phyloP scores from a whole-genome alignment of 2,329 filamentous ascomycete genomes.

The Paramyrothecium sp. region DNA sequence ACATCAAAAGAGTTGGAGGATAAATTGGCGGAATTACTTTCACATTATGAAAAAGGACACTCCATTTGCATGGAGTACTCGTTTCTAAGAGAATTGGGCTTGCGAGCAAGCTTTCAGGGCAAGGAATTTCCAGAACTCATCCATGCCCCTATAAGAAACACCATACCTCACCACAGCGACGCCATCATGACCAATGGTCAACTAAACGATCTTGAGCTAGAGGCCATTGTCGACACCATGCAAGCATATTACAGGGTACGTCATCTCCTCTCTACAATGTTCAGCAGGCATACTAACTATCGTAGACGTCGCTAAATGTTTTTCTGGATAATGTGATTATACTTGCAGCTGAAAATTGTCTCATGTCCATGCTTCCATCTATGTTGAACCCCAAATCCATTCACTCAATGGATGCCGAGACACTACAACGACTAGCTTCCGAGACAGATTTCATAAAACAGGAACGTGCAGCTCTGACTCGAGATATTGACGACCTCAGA shows the following conservation, averaged over 20 bases:
- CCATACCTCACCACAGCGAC: background rate
- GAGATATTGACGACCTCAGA: background rate
- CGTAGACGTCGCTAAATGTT: conserved; percentile 37
- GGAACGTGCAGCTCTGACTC: conserved; percentile 27
- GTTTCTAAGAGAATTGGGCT: conserved; percentile 19
- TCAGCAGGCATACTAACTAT: background rate
- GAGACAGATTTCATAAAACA: conserved; percentile 25
- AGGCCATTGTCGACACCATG: conserved; percentile 42
- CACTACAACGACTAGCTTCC: conserved; percentile 23
- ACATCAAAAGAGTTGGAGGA: conserved; percentile 21
- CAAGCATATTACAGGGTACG: conserved; percentile 41
- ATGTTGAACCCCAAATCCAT: conserved; percentile 40
- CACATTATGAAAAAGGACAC: conserved; percentile 31
- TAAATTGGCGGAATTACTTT: conserved; percentile 39
- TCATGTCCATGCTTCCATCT: conserved; percentile 36
- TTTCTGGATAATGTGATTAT: conserved; percentile 48
- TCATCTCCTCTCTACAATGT: fast-evolving
- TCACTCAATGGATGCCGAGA: conserved; percentile 27
- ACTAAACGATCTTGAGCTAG: conserved; percentile 29
- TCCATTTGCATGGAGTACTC: conserved; percentile 23
- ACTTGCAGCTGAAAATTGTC: conserved; percentile 47
- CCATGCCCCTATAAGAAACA: conserved; percentile 7
- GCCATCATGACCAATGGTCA: conserved; percentile 7
- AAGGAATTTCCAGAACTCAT: conserved; percentile 15
- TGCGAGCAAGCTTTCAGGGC: background rate